Evolutionary conservation across 176 grass and related monocot genomes (phyloP).

Genomic region (Paspalum vaginatum): DNA sequence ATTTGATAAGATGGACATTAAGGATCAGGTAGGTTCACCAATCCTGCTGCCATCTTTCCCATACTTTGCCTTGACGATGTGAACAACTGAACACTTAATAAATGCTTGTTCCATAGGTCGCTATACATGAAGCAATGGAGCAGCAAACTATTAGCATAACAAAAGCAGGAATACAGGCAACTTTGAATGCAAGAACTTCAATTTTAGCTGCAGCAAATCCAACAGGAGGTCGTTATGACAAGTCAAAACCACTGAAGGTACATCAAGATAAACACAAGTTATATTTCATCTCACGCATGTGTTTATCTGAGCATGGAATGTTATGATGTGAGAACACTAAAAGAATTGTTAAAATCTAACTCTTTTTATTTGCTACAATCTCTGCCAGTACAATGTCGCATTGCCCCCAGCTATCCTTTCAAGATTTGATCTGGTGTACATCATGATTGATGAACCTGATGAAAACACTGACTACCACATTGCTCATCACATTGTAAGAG

Average conservation of each 20-base stretch:
- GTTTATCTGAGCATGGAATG: slow-evolving; percentile 3
- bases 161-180: slow-evolving; percentile 99
- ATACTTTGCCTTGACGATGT: slow-evolving; percentile 13
- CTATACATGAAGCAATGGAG: slow-evolving; percentile 99
- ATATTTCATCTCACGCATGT: background rate
- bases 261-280: background rate
- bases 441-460: slow-evolving; percentile 99
- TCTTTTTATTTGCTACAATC: slow-evolving; percentile 32
- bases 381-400: slow-evolving; percentile 89
- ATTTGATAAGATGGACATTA: slow-evolving; percentile 99
- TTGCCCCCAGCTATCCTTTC: slow-evolving; percentile 96
- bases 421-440: slow-evolving; percentile 99
- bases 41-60: background rate
- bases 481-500: slow-evolving; percentile 98
- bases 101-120: slow-evolving; percentile 59
- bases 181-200: slow-evolving; percentile 92
- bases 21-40: slow-evolving; percentile 65
- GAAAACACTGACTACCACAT: slow-evolving; percentile 98
- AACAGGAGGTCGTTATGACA: slow-evolving; percentile 89
- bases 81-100: slow-evolving; percentile 41
- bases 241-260: slow-evolving; percentile 96
- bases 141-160: slow-evolving; percentile 99
- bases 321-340: slow-evolving; percentile 27
- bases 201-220: slow-evolving; percentile 99
- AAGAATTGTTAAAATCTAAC: slow-evolving; percentile 31